Base-by-base conservation (phyloP, 208 protist species). In the Kentomonas sorsogonicus region DNA sequence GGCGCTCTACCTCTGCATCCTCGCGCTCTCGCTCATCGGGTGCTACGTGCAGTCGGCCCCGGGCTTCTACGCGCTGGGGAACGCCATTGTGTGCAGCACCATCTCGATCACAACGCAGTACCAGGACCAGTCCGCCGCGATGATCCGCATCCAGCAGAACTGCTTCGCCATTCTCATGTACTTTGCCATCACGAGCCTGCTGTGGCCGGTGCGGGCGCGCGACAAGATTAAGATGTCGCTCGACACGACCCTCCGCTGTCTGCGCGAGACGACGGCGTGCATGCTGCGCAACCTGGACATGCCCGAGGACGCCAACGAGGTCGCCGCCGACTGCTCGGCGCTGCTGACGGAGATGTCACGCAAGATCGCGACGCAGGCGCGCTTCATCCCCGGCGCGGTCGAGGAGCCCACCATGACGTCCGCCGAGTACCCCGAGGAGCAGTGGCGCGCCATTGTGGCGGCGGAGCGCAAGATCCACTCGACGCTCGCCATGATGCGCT, bases 91-190 rank as follows among this genome's bases (percentile, higher is more conserved):
- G 31, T 89, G 84, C 67, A 92, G 84, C 65, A 80, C 74, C 25
- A 95, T 95, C 38, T 92, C 84, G 15, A 74, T 95, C 52, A 87
- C 87, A 53, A 87, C 83, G 29, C 88, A 95, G 66, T 95, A 92
- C 64, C 50, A 55, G 43, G 68, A 92, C 45, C 61, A 74, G 29
- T 66, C 53, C 39, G 88, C 88, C 25, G 88, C 88, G n/a, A 92
- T 95, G 77, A 70, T 77, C 40, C 88, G 88, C 67, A 95, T 95
- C 60, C 71, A 95, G 56, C 88, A 95, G 60, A 95, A 95, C 69
- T 83, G 83, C 60, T 95, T 95, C 38, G 84, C 88, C 34, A 95
- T 95, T 76, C 69, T 92, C 48, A 79, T 95, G 51, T 95, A 95
- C 68, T 95, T 95, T 63, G 75, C 74, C 29, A 89, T 95, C 59